phyloP scores from a whole-genome alignment of 2,329 filamentous ascomycete species.

The Neopestalotiopsis rosae region DNA sequence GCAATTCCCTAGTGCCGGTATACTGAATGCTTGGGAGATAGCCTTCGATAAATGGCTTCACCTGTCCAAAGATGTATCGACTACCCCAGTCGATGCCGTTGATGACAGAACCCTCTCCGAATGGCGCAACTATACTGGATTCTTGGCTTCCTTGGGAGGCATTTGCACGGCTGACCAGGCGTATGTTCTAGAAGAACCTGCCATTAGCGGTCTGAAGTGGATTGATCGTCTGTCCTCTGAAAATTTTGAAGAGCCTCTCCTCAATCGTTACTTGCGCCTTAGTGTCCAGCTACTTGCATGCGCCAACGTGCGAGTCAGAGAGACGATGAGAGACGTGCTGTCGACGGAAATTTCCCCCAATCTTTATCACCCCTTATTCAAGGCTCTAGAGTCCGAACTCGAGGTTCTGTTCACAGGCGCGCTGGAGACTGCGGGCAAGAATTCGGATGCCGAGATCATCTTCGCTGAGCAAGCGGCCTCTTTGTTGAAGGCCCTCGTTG shows the following conservation, averaged over 20 bases:
- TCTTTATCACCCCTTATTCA: slow-evolving; percentile 68
- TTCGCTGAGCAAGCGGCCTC: slow-evolving; percentile 73
- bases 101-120: slow-evolving; percentile 64
- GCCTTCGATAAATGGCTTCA: slow-evolving; percentile 70
- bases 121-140: slow-evolving; percentile 74
- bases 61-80: slow-evolving; percentile 67
- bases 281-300: slow-evolving; percentile 71
- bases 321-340: slow-evolving; percentile 70
- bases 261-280: slow-evolving; percentile 65
- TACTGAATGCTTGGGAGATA: slow-evolving; percentile 69
- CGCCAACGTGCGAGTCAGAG: slow-evolving; percentile 66
- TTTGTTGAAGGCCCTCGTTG: slow-evolving; percentile 66
- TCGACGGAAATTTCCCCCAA: slow-evolving; percentile 68
- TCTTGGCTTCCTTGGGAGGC: slow-evolving; percentile 70
- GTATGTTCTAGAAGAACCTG: slow-evolving; percentile 61
- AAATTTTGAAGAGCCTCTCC: slow-evolving; percentile 63
- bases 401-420: slow-evolving; percentile 66
- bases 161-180: slow-evolving; percentile 67
- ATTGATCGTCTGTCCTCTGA: slow-evolving; percentile 67
- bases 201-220: slow-evolving; percentile 64
- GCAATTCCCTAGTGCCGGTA: slow-evolving; percentile 68
- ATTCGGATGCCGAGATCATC: slow-evolving; percentile 64
- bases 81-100: slow-evolving; percentile 53
- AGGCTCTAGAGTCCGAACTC: slow-evolving; percentile 68
- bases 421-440: slow-evolving; percentile 55